Evolutionary conservation across 2,329 filamentous ascomycete species (phyloP).

Genomic region (Xylaria sp.): DNA sequence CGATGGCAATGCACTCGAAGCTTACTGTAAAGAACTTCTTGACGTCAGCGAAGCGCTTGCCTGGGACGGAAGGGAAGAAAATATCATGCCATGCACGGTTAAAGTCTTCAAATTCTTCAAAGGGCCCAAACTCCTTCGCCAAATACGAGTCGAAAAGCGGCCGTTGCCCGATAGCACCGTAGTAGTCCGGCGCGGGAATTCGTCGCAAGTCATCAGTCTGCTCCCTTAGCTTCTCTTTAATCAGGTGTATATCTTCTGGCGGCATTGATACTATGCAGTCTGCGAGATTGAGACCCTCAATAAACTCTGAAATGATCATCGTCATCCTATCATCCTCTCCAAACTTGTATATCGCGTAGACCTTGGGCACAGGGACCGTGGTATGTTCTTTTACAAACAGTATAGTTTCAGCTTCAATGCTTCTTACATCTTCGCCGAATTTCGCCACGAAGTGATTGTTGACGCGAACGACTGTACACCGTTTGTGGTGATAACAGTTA

Average conservation of each 20-base stretch:
- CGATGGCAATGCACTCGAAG: neutral
- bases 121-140: neutral
- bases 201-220: conserved; percentile 12
- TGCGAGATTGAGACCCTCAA: neutral
- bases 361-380: conserved; percentile 3
- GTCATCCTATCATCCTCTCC: neutral
- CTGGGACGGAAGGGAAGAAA: fast-evolving
- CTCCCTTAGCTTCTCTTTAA: neutral
- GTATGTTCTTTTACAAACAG: conserved; percentile 15
- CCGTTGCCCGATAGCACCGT: conserved; percentile 12
- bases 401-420: conserved; percentile 20
- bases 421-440: neutral
- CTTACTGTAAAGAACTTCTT: neutral
- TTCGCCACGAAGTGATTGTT: conserved; percentile 17
- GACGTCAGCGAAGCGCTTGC: neutral
- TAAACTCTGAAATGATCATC: conserved; percentile 19
- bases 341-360: conserved; percentile 21
- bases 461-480: neutral
- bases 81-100: neutral
- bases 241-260: neutral
- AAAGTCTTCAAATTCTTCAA: neutral
- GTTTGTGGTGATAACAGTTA: neutral
- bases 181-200: conserved; percentile 4
- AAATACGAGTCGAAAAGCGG: neutral
- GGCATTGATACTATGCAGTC: neutral